A percentile compares a stretch with the other conserved stretches of the same genome.
These are phyloP conservation scores for Chytriomyces sp. DNA, from an alignment of 192 early-diverging fungal species.

Conservation along the genomic window DNA sequence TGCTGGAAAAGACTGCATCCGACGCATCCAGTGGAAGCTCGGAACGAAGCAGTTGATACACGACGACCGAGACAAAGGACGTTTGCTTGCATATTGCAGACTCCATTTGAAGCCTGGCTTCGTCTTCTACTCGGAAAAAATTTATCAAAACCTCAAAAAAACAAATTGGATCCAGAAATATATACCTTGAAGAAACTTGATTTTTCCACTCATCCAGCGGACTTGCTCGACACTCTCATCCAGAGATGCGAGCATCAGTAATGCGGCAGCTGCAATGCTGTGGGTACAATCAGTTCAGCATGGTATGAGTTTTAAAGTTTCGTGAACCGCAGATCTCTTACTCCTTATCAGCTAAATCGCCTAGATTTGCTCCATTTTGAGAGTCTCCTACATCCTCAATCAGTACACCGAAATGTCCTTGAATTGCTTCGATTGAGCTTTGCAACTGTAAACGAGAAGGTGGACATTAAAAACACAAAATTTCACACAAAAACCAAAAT, in stretches of 20 bases:
- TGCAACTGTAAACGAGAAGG: background rate
- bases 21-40: conserved; percentile 10
- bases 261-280: too few species aligned
- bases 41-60: conserved; percentile 13
- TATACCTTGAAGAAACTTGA: background rate
- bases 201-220: conserved; percentile 15
- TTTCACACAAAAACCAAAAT: background rate
- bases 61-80: background rate
- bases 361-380: conserved; percentile 3
- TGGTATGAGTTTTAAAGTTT: too few species aligned
- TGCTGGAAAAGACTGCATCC: background rate
- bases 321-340: background rate
- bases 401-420: background rate
- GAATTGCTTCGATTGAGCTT: conserved; percentile 2
- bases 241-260: background rate
- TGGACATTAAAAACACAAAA: conserved; percentile 6
- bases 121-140: conserved; percentile 6
- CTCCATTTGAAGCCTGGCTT: background rate
- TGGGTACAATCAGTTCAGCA: too few species aligned
- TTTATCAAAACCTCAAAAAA: background rate
- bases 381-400: conserved; percentile 13
- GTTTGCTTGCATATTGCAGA: conserved; percentile 5
- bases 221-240: conserved; percentile 14
- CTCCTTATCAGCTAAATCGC: conserved; percentile 18
- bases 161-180: background rate